Base-by-base conservation (phyloP, 805 yeast species). In the Ogataea ramenticola region DNA sequence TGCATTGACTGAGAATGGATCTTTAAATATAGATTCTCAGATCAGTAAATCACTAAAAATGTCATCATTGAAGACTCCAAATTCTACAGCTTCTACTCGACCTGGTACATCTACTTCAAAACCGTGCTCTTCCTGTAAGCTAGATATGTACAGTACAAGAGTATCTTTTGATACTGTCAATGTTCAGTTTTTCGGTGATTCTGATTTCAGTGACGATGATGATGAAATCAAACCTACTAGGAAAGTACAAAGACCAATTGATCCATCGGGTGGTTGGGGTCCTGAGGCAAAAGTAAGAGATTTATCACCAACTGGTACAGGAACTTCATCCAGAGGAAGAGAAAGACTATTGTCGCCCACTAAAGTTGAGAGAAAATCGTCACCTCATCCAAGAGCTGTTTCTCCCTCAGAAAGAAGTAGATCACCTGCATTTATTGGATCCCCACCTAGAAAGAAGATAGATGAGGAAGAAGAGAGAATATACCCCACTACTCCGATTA, bases 141-240 rank as follows among this genome's bases (percentile, higher is more conserved):
- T 36, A 6, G 39, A 36, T n/a, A 46, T 43, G 30, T 56, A 47
- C 36, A 39, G 48, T 26, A 46, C 49, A 27, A 57, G 77, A 40
- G 79, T 77, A 2, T 71, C 79, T 2, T 77, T 76, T 52, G 81
- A 77, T 56, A 75, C 82, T 16, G 72, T 77, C 17, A 68, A 75
- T 61, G 68, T 58, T 2, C 57, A 57, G 17, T 49, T 50, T 39
- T 45, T 65, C 8, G 60, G 61, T 39, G 49, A 63, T 34, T 29
- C 26, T 9, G 40, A 21, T 8, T n/a, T 42, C 27, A 52, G 49
- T 42, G 55, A 51, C 5, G 46, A 43, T 36, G 49, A 37, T 17
- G 33, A 46, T 9, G 61, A 57, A 3, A 49, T 45, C n/a, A 29
- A 14, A 29, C 16, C 33, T 52, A 17, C 45, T 50, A 2, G 49